A percentile compares a stretch with the other conserved stretches of the same genome.
Conservation (phyloP, 192 early-diverging fungal genomes). For the Backusella liffmaniae region DNA sequence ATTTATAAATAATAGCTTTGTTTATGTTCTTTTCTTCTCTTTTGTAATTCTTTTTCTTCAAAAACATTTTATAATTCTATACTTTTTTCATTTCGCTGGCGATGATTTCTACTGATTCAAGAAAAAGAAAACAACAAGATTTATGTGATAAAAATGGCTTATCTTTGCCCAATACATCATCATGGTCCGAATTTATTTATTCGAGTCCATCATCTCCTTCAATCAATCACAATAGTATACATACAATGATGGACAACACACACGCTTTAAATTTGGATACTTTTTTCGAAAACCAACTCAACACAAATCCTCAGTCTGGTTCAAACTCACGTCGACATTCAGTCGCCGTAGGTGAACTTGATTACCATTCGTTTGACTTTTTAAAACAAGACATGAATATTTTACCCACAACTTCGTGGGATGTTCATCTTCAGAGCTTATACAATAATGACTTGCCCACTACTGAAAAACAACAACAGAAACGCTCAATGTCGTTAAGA, state of each 20-base stretch:
- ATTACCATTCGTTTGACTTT: constrained; percentile 18
- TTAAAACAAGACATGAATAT: constrained; percentile 13
- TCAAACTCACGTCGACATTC: constrained; percentile 29
- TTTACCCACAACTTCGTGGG: neutral
- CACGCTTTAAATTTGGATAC: neutral
- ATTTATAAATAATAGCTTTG: neutral
- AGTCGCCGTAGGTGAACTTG: constrained; percentile 29
- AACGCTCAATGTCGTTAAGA: neutral
- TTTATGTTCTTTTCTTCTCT: constrained; percentile 3
- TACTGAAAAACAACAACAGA: neutral
- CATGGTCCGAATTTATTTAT: constrained; percentile 25
- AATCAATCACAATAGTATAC: neutral
- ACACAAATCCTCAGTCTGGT: neutral
- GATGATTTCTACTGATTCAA: constrained; percentile 10
- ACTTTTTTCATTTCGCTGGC: constrained; percentile 1
- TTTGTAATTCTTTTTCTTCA: neutral
- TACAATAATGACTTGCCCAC: neutral
- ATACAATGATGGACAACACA: neutral
- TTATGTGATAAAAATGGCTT: neutral
- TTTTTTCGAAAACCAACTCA: neutral
- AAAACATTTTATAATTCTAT: neutral
- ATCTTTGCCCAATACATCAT: neutral
- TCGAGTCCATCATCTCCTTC: constrained; percentile 20
- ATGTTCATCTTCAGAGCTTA: neutral
- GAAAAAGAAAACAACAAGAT: constrained; percentile 15